A percentile compares a stretch with the other conserved stretches of the same genome.
These are phyloP conservation scores for Penicillium sp. DNA, from an alignment of 2,329 filamentous ascomycete species.

Conservation along the genomic window DNA sequence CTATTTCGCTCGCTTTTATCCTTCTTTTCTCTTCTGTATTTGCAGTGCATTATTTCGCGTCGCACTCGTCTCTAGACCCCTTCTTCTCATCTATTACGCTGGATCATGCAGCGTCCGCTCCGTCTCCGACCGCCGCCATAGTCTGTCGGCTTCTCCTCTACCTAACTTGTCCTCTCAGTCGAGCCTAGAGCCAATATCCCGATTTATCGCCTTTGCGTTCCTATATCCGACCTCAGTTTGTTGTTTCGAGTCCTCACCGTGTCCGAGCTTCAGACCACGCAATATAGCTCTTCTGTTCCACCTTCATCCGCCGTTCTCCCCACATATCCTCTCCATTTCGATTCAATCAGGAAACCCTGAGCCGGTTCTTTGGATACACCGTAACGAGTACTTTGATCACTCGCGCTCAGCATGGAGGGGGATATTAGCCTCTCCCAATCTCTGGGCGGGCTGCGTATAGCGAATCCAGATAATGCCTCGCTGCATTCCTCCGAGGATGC, in stretches of 20 bases:
- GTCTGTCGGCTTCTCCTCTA: slow-evolving; percentile 30
- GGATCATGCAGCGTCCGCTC: slow-evolving; percentile 40
- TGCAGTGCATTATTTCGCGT: slow-evolving; percentile 9
- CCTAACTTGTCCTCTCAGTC: slow-evolving; percentile 15
- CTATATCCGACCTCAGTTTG: slow-evolving; percentile 4
- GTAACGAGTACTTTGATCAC: slow-evolving; percentile 9
- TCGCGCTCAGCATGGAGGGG: slow-evolving; percentile 73
- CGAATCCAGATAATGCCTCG: slow-evolving; percentile 84
- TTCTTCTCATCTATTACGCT: slow-evolving; percentile 18
- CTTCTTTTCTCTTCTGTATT: slow-evolving; percentile 15
- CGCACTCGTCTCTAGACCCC: slow-evolving; percentile 12
- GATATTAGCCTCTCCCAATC: slow-evolving; percentile 91
- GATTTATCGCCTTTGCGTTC: slow-evolving; percentile 10
- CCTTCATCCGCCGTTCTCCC: slow-evolving; percentile 19
- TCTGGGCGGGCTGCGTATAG: slow-evolving; percentile 92
- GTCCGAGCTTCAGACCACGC: slow-evolving; percentile 13
- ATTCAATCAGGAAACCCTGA: slow-evolving; percentile 15
- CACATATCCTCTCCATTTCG: slow-evolving; percentile 16
- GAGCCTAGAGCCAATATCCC: slow-evolving; percentile 3
- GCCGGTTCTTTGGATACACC: slow-evolving; percentile 10
- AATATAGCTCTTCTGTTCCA: slow-evolving; percentile 21
- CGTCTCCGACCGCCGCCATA: slow-evolving; percentile 39
- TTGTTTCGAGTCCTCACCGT: slow-evolving; percentile 18
- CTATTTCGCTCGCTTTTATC: slow-evolving; percentile 14
- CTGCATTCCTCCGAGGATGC: slow-evolving; percentile 43